A percentile compares a stretch with the other conserved stretches of the same genome.
Evolutionary conservation across 257 asterid species (phyloP).

Genomic region (Oldenlandia corymbosa): DNA sequence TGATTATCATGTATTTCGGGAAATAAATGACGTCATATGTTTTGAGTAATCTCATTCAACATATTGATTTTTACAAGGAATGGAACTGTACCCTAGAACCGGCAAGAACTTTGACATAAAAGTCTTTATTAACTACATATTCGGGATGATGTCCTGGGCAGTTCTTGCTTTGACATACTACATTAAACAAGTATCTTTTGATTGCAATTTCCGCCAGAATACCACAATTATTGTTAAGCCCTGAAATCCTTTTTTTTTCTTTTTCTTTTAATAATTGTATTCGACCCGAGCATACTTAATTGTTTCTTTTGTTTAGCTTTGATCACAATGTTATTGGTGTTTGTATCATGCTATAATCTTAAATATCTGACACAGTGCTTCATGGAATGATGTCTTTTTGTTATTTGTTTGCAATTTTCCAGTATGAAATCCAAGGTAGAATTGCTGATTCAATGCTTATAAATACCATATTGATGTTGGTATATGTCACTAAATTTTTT

Average conservation of each 20-base stretch:
- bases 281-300: not conserved
- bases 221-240: too few relatives aligned
- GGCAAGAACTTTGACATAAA: slow-evolving; percentile 92
- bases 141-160: slow-evolving; percentile 99
- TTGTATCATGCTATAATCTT: not conserved
- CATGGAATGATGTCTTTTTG: not conserved
- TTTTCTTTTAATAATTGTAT: too few relatives aligned
- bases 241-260: too few relatives aligned
- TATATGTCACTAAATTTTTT: slow-evolving; percentile 87
- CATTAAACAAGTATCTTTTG: slow-evolving; percentile 74
- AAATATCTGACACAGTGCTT: not conserved
- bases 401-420: slow-evolving; percentile 7
- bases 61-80: slow-evolving; percentile 55
- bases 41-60: slow-evolving; percentile 1
- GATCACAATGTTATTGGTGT: not conserved
- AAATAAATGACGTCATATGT: not conserved
- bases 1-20: not conserved
- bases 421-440: slow-evolving; percentile 77
- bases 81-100: slow-evolving; percentile 96
- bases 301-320: not conserved
- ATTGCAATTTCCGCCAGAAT: slow-evolving; percentile 2
- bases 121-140: slow-evolving; percentile 93
- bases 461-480: slow-evolving; percentile 66
- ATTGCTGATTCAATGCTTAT: slow-evolving; percentile 90
- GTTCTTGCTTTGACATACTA: slow-evolving; percentile 93